A percentile compares a stretch with the other conserved stretches of the same genome.
These are phyloP conservation scores for Acanthamoeba culbertsoni DNA, from an alignment of 208 protist genomes.

Conservation along the genomic window DNA sequence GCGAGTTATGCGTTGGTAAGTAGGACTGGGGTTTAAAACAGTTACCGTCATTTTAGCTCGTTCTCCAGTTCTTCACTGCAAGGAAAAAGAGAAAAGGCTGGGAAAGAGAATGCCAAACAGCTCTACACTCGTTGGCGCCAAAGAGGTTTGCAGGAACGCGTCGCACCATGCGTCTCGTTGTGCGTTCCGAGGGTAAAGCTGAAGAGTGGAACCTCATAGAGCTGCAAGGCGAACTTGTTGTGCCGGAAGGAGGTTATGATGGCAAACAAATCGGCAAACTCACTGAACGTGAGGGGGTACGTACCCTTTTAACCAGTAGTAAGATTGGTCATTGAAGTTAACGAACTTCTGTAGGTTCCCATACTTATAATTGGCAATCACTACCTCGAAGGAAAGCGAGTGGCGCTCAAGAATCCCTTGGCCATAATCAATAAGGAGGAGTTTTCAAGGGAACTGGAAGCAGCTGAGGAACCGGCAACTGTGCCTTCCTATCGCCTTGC, in stretches of 20 bases:
- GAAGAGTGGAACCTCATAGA: slow-evolving; percentile 31
- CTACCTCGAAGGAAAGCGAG: slow-evolving; percentile 41
- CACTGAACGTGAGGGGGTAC: slow-evolving; percentile 2
- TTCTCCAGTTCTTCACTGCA: no score
- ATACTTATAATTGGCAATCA: slow-evolving; percentile 53
- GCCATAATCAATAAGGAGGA: slow-evolving; percentile 5
- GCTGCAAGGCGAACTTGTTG: slow-evolving; percentile 3
- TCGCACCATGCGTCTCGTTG: background rate
- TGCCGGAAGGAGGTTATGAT: background rate
- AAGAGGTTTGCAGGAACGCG: background rate
- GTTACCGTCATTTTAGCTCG: no score
- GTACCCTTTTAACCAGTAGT: no score
- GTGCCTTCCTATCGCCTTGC: background rate
- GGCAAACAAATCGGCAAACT: slow-evolving; percentile 43
- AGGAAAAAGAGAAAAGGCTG: no score
- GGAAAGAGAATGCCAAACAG: no score
- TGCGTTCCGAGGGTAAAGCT: background rate
- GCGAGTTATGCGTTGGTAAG: no score
- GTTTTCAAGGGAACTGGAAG: background rate
- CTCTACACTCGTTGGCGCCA: no score
- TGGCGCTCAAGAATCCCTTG: slow-evolving; percentile 27
- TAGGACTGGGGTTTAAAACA: no score
- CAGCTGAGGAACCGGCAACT: background rate
- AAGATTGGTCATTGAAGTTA: background rate
- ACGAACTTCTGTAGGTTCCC: background rate